Conservation (phyloP, 2,329 filamentous ascomycete genomes). For the Myriangium duriaei region DNA sequence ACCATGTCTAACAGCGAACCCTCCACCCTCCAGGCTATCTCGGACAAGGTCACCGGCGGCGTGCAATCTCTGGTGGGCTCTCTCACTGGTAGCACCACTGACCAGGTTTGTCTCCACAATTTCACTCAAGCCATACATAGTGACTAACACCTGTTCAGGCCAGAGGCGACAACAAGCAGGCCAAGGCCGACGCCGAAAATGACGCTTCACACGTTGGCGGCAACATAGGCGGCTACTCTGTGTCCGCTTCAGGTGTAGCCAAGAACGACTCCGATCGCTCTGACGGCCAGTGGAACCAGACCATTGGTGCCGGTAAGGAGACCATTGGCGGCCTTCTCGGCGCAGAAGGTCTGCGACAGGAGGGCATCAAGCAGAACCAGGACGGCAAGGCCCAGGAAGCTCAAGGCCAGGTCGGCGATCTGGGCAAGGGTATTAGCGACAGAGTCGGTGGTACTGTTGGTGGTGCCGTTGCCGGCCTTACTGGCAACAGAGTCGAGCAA, state of each 20-base stretch:
- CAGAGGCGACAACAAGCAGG: slow-evolving; percentile 51
- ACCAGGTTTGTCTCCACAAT: slow-evolving; percentile 40
- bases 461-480: slow-evolving; percentile 56
- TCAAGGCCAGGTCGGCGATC: slow-evolving; percentile 65
- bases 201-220: slow-evolving; percentile 62
- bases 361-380: slow-evolving; percentile 66
- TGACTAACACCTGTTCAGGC: slow-evolving; percentile 27
- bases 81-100: slow-evolving; percentile 57
- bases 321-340: slow-evolving; percentile 63
- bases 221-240: slow-evolving; percentile 60
- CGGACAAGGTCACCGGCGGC: slow-evolving; percentile 53
- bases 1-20: slow-evolving; percentile 42
- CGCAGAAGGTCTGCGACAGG: slow-evolving; percentile 58
- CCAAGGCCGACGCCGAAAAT: slow-evolving; percentile 53
- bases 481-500: slow-evolving; percentile 56
- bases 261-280: slow-evolving; percentile 62
- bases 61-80: slow-evolving; percentile 60
- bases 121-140: neutral
- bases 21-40: slow-evolving; percentile 67
- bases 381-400: slow-evolving; percentile 73
- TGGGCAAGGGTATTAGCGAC: slow-evolving; percentile 47
- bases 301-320: slow-evolving; percentile 76
- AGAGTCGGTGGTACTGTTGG: slow-evolving; percentile 55
- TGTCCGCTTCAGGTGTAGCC: slow-evolving; percentile 57
- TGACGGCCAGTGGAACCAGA: slow-evolving; percentile 74